A percentile compares a stretch with the other conserved stretches of the same genome.
Evolutionary conservation across 495 filamentous ascomycete genomes (phyloP).

Genomic region (Aspergillus wentii): DNA sequence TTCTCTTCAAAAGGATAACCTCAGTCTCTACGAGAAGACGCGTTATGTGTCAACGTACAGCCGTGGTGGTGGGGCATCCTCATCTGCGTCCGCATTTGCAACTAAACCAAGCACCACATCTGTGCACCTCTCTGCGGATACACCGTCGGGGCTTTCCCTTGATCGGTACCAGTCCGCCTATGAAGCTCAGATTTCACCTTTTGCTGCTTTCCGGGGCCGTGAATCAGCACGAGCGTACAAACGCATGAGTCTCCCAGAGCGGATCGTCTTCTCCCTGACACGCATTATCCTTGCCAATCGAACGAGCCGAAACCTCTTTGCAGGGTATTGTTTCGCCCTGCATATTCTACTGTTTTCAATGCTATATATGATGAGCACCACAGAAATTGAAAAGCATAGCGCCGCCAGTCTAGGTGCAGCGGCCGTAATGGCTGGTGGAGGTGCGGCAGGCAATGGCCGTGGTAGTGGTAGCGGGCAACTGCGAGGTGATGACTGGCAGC

Average conservation of each 20-base stretch:
- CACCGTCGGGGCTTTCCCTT: constrained; percentile 58
- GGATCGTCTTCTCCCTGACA: constrained; percentile 85
- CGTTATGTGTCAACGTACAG: constrained; percentile 92
- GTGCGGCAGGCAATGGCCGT: constrained; percentile 26
- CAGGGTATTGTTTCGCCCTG: constrained; percentile 84
- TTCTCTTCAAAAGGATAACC: constrained; percentile 91
- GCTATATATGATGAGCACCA: constrained; percentile 76
- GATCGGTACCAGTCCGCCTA: constrained; percentile 92
- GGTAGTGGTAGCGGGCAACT: constrained; percentile 35
- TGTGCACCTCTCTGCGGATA: constrained; percentile 56
- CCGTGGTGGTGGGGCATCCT: constrained; percentile 56
- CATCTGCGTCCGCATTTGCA: constrained; percentile 67
- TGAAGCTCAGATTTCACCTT: constrained; percentile 91
- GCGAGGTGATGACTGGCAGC: constrained; percentile 56
- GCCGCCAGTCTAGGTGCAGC: constrained; percentile 40
- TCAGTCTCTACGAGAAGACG: constrained; percentile 96
- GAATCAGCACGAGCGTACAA: constrained; percentile 92
- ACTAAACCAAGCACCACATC: constrained; percentile 71
- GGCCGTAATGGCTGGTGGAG: constrained; percentile 34
- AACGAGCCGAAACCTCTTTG: constrained; percentile 90
- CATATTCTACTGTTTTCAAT: constrained; percentile 82
- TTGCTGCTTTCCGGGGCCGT: constrained; percentile 87
- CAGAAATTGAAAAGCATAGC: constrained; percentile 52
- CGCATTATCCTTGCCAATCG: constrained; percentile 85
- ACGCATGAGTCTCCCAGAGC: constrained; percentile 87